Evolutionary conservation across 176 grass and related monocot genomes (phyloP).

Genomic region (Triticum aestivum): DNA sequence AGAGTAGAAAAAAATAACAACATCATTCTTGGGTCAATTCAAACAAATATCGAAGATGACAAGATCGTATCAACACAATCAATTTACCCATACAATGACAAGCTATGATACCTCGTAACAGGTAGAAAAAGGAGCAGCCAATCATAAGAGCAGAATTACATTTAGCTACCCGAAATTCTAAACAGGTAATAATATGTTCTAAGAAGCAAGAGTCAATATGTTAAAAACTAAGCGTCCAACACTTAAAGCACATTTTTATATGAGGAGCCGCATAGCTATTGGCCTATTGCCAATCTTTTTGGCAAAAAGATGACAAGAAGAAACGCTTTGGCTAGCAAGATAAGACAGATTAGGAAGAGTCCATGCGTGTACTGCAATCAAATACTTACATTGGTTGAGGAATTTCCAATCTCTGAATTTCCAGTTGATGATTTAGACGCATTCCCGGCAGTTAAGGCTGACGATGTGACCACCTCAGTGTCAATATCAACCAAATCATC

Average conservation of each 20-base stretch:
- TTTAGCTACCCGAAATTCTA: not conserved
- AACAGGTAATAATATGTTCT: not conserved
- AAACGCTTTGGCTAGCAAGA: not conserved
- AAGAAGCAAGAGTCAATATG: not conserved
- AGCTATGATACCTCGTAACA: not conserved
- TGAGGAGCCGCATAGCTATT: not conserved
- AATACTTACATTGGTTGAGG: slow-evolving; percentile 45
- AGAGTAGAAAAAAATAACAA: not conserved
- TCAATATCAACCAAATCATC: slow-evolving; percentile 42
- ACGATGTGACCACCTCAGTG: slow-evolving; percentile 9
- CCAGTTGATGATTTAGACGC: slow-evolving; percentile 20
- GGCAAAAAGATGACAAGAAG: not conserved
- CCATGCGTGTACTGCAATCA: not conserved
- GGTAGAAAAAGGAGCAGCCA: not conserved
- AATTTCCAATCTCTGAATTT: slow-evolving; percentile 26
- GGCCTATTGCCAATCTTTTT: not conserved
- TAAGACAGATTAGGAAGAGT: not conserved
- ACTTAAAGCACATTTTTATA: not conserved
- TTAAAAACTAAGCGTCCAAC: not conserved
- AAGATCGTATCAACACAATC: not conserved
- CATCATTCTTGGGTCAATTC: not conserved
- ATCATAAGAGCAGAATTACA: not conserved
- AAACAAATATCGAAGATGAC: not conserved
- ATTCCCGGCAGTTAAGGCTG: slow-evolving; percentile 2
- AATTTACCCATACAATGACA: not conserved